These are phyloP conservation scores for Chrysoporthe puriensis DNA, from an alignment of 2,329 filamentous ascomycete species.

Conservation along the genomic window DNA sequence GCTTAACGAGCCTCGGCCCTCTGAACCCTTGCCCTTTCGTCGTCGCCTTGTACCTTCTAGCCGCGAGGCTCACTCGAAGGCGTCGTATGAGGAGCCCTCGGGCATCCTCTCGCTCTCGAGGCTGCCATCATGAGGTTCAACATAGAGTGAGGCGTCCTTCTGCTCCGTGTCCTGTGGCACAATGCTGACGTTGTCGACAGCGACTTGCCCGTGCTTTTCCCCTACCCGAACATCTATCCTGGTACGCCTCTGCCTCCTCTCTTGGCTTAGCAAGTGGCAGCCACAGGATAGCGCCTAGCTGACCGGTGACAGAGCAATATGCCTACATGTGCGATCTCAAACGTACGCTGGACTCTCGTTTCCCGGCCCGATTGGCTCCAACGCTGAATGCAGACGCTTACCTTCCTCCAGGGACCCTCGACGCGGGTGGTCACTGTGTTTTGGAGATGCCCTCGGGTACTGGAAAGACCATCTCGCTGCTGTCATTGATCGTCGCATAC, in stretches of 20 bases:
- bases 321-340: conserved; percentile 64
- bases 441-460: conserved; percentile 99
- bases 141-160: conserved; percentile 46
- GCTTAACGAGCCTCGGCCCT: not conserved
- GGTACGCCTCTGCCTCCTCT: conserved; percentile 28
- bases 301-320: conserved; percentile 53
- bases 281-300: not conserved
- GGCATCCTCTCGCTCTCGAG: not conserved
- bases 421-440: conserved; percentile 92
- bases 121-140: conserved; percentile 52
- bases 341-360: conserved; percentile 42
- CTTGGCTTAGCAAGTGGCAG: not conserved
- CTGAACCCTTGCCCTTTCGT: not conserved
- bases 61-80: not conserved
- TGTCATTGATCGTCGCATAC: conserved; percentile 95
- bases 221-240: conserved; percentile 63
- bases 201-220: conserved; percentile 61
- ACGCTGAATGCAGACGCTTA: conserved; percentile 22
- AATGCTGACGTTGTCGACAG: conserved; percentile 38
- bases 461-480: conserved; percentile 92
- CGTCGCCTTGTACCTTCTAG: not conserved
- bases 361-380: not conserved
- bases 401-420: conserved; percentile 67
- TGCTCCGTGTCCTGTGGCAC: conserved; percentile 10
- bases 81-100: not conserved